Percentiles rank a stretch among this genome's conserved stretches.
Evolutionary conservation across 1,284 basidiomycete species (phyloP).

Genomic region (Trichosporon coremiiforme): DNA sequence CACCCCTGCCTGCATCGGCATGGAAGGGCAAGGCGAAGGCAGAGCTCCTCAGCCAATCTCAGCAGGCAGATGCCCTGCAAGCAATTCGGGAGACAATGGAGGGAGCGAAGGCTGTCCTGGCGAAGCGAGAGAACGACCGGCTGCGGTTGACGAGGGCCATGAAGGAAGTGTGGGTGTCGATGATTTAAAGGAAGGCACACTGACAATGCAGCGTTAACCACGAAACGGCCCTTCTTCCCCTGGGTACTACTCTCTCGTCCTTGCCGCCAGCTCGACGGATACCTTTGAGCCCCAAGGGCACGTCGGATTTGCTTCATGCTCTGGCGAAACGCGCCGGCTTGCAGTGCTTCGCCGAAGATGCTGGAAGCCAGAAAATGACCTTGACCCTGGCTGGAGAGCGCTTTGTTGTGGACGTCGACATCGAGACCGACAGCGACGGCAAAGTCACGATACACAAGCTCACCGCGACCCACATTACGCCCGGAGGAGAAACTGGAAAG

Average conservation of each 20-base stretch:
- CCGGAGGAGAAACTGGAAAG: conserved; percentile 36
- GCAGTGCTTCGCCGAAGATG: conserved; percentile 51
- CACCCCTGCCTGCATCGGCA: conserved; percentile 29
- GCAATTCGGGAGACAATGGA: conserved; percentile 43
- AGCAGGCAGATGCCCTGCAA: conserved; percentile 34
- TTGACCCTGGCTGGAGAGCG: conserved; percentile 48
- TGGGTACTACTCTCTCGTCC: conserved; percentile 29
- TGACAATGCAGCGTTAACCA: conserved; percentile 39
- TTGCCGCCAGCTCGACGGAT: conserved; percentile 27
- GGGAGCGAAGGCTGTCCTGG: conserved; percentile 28
- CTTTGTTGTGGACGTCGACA: conserved; percentile 52
- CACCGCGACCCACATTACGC: conserved; percentile 43
- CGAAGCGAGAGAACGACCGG: conserved; percentile 25
- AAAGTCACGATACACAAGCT: conserved; percentile 44
- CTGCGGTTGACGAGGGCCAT: conserved; percentile 29
- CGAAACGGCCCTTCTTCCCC: conserved; percentile 38
- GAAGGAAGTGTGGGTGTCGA: conserved; percentile 32
- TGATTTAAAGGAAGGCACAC: neutral
- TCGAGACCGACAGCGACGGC: conserved; percentile 42
- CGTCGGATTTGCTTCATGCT: conserved; percentile 41
- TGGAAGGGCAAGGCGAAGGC: conserved; percentile 32
- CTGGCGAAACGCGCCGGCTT: conserved; percentile 40
- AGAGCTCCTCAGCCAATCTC: conserved; percentile 26
- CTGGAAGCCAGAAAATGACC: conserved; percentile 35
- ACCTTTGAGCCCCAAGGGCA: conserved; percentile 29